Evolutionary conservation across 768 basidiomycete genomes (phyloP), one percentile per base, ranked within the genome.

Genomic region (Collybiopsis luxurians): DNA sequence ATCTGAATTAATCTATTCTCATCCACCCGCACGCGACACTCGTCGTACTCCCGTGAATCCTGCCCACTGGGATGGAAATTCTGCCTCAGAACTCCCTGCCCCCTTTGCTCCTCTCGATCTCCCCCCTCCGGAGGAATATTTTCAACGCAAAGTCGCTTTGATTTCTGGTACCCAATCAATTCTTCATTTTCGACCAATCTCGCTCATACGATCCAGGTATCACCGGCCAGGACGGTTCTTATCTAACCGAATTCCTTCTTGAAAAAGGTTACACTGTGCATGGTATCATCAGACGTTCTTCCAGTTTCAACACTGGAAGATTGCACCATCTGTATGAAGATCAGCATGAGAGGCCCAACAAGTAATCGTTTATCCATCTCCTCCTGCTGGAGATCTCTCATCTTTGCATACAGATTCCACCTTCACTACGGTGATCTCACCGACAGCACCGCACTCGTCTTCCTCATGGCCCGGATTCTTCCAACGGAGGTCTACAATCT

Each of bases 401-500:
- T 55, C 17, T 5, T 36, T 26, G n/a, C 7, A 23, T 40, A 2
- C 63, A 89, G 89, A 82, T 39, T 94, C 75, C 89, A 87, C 69
- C 70, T 92, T 57, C 93, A 95, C 73, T 92, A 95, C 62, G 93
- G 93, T 64, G 94, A 98, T 75, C 79, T 96, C 66, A 89, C 90
- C 66, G 95, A 98, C 77, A 92, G 90, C 73, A 97, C 95, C 66
- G 98, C 98, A 70, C 86, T 98, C 60, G 95, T 97, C 44, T 95
- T 95, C 74, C 89, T 98, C 76, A 88, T 98, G 69, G 89, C 96
- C 2, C 87, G 92, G 65, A 94, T 97, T 55, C 90, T 90, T 71
- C 95, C 95, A 2, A 88, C 93, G 21, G 96, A 98, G 74, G 88
- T 98, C 59, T 98, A 97, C 84, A 98, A 98, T 73, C 87, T 98